phyloP scores from a whole-genome alignment of 2,329 filamentous ascomycete genomes.

The Pleoardoris graminearum region DNA sequence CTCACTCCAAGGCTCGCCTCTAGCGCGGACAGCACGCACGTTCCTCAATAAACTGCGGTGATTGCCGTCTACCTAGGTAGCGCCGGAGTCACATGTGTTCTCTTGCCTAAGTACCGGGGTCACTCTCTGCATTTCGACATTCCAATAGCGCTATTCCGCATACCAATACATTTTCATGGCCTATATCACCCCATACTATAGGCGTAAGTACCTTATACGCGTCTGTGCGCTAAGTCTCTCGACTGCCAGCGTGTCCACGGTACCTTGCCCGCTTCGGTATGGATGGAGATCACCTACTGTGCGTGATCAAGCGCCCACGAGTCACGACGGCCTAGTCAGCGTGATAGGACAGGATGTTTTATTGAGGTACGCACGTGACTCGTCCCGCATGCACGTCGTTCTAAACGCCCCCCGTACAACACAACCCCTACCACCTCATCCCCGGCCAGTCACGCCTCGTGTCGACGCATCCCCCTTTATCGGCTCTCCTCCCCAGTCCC shows the following conservation, averaged over 20 bases:
- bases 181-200: background rate
- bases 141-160: too few relatives aligned
- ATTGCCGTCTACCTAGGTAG: too few relatives aligned
- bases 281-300: background rate
- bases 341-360: constrained; percentile 7
- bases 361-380: constrained; percentile 1
- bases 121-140: too few relatives aligned
- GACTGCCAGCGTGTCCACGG: background rate
- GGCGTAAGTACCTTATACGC: background rate
- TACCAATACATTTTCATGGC: background rate
- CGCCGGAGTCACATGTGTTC: too few relatives aligned
- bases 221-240: background rate
- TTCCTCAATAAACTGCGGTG: background rate
- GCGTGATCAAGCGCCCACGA: background rate
- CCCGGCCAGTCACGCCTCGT: background rate
- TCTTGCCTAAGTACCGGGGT: too few relatives aligned
- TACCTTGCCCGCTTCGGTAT: background rate
- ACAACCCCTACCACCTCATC: background rate
- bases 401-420: background rate
- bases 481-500: too few relatives aligned
- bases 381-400: constrained; percentile 1
- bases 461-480: too few relatives aligned
- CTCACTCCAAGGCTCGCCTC: background rate
- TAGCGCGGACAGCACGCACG: background rate
- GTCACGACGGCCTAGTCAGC: background rate